These are phyloP conservation scores for Monosporascus sp. DNA, from an alignment of 2,329 filamentous ascomycete species.

Conservation along the genomic window DNA sequence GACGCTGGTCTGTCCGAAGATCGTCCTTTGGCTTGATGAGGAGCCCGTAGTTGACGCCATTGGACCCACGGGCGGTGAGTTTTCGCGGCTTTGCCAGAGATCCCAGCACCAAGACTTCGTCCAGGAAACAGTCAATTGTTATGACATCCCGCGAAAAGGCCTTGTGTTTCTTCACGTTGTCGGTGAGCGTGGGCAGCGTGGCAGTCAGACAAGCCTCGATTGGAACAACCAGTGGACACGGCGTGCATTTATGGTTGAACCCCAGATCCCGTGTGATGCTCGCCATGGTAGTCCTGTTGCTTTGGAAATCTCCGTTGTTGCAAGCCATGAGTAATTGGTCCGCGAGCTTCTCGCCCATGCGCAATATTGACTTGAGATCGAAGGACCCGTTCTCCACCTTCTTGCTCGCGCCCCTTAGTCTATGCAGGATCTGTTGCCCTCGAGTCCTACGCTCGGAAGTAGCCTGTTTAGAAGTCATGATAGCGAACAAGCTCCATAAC, in stretches of 20 bases:
- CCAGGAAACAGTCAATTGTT: constrained; percentile 73
- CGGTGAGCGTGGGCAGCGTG: constrained; percentile 68
- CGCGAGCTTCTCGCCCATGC: constrained; percentile 74
- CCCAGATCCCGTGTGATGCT: constrained; percentile 72
- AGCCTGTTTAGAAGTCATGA: constrained; percentile 72
- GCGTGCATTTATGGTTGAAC: constrained; percentile 80
- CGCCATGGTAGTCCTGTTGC: constrained; percentile 59
- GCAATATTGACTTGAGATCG: constrained; percentile 68
- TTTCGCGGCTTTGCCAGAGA: constrained; percentile 91
- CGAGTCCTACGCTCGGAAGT: constrained; percentile 53
- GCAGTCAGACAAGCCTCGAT: constrained; percentile 80
- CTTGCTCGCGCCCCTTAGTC: constrained; percentile 40
- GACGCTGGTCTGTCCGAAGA: constrained; percentile 89
- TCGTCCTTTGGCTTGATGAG: constrained; percentile 98
- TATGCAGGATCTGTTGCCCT: constrained; percentile 46
- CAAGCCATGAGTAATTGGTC: constrained; percentile 77
- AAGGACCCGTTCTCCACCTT: constrained; percentile 45
- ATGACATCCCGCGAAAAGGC: constrained; percentile 84
- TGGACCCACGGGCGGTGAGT: constrained; percentile 79
- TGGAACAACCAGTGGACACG: constrained; percentile 82
- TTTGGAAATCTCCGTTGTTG: constrained; percentile 67
- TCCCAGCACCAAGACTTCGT: constrained; percentile 83
- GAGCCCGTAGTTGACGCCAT: constrained; percentile 82
- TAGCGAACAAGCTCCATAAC: constrained; percentile 83
- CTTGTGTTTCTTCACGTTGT: constrained; percentile 70